phyloP scores from a whole-genome alignment of 176 grass and related monocot species.

The Avena sativa region DNA sequence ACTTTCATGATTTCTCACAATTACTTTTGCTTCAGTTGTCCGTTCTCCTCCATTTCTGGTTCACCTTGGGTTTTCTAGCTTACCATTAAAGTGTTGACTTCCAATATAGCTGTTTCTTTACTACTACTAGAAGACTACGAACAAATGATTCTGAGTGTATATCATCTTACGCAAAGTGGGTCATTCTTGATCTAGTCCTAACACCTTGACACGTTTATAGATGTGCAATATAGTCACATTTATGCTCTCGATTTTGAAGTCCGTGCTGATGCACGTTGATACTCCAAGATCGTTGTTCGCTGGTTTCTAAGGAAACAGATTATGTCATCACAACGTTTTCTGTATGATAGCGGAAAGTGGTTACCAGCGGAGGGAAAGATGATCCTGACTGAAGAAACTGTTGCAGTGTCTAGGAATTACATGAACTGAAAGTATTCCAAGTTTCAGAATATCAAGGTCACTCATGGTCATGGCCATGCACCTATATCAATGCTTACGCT shows the following conservation, averaged over 20 bases:
- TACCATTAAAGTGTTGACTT: constrained; percentile 3
- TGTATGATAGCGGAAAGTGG: neutral
- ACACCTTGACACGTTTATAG: neutral
- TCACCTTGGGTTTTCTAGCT: neutral
- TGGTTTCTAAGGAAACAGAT: neutral
- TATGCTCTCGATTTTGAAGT: constrained; percentile 71
- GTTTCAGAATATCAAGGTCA: neutral
- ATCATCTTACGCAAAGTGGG: neutral
- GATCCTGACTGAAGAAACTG: neutral
- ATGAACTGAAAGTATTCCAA: neutral
- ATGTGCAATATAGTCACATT: too few relatives aligned
- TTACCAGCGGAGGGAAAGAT: neutral
- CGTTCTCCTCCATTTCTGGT: constrained; percentile 5
- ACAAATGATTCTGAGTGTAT: constrained; percentile 11
- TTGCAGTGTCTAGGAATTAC: neutral
- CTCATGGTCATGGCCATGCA: neutral
- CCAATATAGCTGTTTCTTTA: neutral
- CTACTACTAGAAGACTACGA: neutral
- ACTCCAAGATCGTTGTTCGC: constrained; percentile 54
- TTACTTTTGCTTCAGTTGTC: constrained; percentile 1
- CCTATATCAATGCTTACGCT: neutral
- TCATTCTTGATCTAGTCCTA: constrained; percentile 4
- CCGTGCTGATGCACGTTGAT: constrained; percentile 70
- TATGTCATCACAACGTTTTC: neutral
- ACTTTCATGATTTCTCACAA: constrained; percentile 24